phyloP scores from a whole-genome alignment of 1,139 yeast species.

The Debaryomyces nepalensis region DNA sequence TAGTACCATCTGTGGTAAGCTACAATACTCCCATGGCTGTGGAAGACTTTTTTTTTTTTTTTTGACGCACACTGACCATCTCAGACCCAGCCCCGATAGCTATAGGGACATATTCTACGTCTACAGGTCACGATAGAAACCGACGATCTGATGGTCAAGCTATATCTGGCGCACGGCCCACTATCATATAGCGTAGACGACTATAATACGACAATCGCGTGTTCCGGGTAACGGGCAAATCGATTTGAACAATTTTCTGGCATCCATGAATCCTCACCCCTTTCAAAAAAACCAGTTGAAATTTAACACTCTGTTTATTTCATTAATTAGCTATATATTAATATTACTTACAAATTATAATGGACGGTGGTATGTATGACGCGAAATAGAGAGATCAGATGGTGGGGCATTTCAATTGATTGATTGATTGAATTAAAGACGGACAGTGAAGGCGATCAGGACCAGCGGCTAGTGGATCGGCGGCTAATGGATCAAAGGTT shows the following conservation, averaged over 20 bases:
- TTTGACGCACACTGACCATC: neutral
- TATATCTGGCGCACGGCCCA: neutral
- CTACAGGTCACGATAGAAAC: neutral
- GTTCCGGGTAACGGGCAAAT: constrained; percentile 10
- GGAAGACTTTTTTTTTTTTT: too few species aligned
- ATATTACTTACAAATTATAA: constrained; percentile 26
- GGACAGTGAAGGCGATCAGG: neutral
- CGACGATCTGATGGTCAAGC: neutral
- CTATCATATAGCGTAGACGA: constrained; percentile 1
- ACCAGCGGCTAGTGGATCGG: constrained; percentile 9
- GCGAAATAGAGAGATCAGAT: neutral
- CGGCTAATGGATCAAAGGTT: constrained; percentile 9
- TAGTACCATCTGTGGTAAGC: neutral
- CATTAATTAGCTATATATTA: constrained; percentile 21
- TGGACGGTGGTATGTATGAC: constrained; percentile 55
- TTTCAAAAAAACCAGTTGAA: constrained; percentile 11
- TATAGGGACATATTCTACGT: too few species aligned
- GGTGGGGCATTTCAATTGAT: constrained; percentile 15
- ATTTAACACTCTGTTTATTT: constrained; percentile 19
- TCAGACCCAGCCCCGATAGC: too few species aligned
- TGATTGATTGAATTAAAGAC: constrained; percentile 5
- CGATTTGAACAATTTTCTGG: constrained; percentile 1
- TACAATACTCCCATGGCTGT: neutral
- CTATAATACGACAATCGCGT: constrained; percentile 5
- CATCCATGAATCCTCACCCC: constrained; percentile 12